Conservation (phyloP, 768 basidiomycete genomes). For the Tricholoma bakamatsutake region DNA sequence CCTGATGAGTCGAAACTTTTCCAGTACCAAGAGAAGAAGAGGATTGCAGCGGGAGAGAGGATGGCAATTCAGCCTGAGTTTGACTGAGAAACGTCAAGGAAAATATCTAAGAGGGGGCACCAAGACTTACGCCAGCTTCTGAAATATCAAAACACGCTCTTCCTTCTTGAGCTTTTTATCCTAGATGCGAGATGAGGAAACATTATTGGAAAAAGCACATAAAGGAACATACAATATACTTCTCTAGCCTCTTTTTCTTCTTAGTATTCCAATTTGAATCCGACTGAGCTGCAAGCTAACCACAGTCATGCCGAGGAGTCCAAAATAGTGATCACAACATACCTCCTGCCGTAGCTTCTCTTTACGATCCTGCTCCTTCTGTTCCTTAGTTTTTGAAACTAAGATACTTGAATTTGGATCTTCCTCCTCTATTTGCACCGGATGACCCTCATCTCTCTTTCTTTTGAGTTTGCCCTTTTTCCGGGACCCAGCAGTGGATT, state of each 20-base stretch:
- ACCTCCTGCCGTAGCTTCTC: conserved; percentile 63
- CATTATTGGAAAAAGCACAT: neutral
- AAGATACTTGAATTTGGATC: conserved; percentile 59
- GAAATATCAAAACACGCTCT: conserved; percentile 67
- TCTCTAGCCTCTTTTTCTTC: conserved; percentile 86
- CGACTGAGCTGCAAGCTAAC: conserved; percentile 43
- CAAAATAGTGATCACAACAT: neutral
- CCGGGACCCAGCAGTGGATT: conserved; percentile 40
- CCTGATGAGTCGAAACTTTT: conserved; percentile 51
- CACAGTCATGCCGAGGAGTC: conserved; percentile 6
- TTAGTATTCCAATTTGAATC: conserved; percentile 74
- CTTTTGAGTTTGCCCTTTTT: conserved; percentile 48
- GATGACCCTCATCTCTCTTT: conserved; percentile 10
- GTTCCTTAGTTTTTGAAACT: conserved; percentile 50
- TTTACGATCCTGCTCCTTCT: conserved; percentile 54
- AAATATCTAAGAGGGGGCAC: conserved; percentile 1
- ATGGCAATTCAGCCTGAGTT: conserved; percentile 64
- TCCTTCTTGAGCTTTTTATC: conserved; percentile 93
- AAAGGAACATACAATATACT: conserved; percentile 69
- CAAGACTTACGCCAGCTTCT: conserved; percentile 70
- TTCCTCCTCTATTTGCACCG: conserved; percentile 16
- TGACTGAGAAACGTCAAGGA: conserved; percentile 43
- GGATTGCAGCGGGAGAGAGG: conserved; percentile 59
- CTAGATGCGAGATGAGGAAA: conserved; percentile 29
- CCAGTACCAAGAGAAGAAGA: conserved; percentile 84